Conservation (phyloP, 306 rosid species). For the Carpinus fangiana region DNA sequence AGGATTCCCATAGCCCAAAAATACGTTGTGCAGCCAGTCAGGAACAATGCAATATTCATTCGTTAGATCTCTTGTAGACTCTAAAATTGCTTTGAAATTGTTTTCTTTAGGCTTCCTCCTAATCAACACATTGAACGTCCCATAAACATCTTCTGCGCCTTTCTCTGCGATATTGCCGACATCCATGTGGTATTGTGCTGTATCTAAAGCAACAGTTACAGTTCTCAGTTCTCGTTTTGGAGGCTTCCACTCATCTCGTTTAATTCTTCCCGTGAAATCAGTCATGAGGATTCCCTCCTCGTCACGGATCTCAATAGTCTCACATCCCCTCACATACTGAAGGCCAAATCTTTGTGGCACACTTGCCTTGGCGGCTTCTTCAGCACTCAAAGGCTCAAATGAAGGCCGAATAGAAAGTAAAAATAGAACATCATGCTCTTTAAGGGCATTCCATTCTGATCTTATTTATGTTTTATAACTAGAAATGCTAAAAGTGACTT, state of each 20-base stretch:
- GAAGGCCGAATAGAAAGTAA: conserved; percentile 83
- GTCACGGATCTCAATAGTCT: conserved; percentile 84
- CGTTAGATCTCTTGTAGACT: conserved; percentile 94
- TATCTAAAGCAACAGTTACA: conserved; percentile 90
- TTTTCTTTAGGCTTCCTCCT: conserved; percentile 99
- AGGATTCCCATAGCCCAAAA: conserved; percentile 96
- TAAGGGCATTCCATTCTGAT: conserved; percentile 96
- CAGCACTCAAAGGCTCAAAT: conserved; percentile 88
- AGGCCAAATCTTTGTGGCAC: conserved; percentile 94
- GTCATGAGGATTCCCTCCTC: conserved; percentile 95
- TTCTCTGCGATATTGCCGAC: conserved; percentile 85
- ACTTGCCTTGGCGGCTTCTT: conserved; percentile 84
- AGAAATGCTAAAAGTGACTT: conserved; percentile 81
- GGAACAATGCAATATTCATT: conserved; percentile 97
- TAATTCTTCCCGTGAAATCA: conserved; percentile 90
- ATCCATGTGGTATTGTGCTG: conserved; percentile 98
- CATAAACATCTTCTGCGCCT: conserved; percentile 91
- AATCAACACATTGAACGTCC: conserved; percentile 86
- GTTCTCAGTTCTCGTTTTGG: conserved; percentile 97
- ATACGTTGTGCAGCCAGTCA: conserved; percentile 86
- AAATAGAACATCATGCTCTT: conserved; percentile 94
- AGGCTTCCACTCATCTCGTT: conserved; percentile 98
- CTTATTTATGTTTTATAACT: conserved; percentile 86
- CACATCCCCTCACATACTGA: conserved; percentile 93
- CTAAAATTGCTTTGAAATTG: conserved; percentile 95